phyloP scores from a whole-genome alignment of 2,329 filamentous ascomycete species.

The Botrytis byssoidea region DNA sequence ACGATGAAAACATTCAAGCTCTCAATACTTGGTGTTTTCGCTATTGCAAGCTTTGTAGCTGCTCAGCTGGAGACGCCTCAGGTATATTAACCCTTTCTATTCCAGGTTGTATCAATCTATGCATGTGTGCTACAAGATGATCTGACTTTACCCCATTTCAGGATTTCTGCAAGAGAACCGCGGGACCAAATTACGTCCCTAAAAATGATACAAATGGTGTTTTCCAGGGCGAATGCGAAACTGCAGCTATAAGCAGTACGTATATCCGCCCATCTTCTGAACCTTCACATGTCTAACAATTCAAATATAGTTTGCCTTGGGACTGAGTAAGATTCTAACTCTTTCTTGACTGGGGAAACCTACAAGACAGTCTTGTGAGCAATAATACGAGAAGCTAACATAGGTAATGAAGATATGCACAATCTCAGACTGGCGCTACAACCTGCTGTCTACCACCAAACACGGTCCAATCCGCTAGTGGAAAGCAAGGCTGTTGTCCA shows the following conservation, averaged over 20 bases:
- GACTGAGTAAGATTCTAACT: not conserved
- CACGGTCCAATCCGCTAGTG: not conserved
- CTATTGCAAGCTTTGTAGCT: conserved; percentile 12
- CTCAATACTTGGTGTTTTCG: conserved; percentile 8
- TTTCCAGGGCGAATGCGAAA: conserved; percentile 2
- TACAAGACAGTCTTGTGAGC: not conserved
- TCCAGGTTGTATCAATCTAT: not conserved
- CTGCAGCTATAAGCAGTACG: not conserved
- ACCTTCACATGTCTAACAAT: not conserved
- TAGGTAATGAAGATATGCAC: not conserved
- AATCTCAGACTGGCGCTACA: not conserved
- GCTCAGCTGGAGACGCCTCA: conserved; percentile 3
- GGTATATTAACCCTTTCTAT: not conserved
- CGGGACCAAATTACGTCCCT: conserved; percentile 3
- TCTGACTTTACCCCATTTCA: not conserved
- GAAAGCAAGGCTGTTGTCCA: conserved; percentile 9
- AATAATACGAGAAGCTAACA: not conserved
- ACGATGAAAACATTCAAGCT: conserved; percentile 11
- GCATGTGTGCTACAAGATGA: not conserved
- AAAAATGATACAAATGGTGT: conserved; percentile 4
- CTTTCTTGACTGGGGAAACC: not conserved
- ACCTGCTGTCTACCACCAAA: not conserved
- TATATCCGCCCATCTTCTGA: not conserved
- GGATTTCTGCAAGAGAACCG: conserved; percentile 18
- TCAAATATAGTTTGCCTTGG: conserved; percentile 6